These are phyloP conservation scores for Vicia villosa DNA, from an alignment of 306 rosid genomes.

Conservation along the genomic window DNA sequence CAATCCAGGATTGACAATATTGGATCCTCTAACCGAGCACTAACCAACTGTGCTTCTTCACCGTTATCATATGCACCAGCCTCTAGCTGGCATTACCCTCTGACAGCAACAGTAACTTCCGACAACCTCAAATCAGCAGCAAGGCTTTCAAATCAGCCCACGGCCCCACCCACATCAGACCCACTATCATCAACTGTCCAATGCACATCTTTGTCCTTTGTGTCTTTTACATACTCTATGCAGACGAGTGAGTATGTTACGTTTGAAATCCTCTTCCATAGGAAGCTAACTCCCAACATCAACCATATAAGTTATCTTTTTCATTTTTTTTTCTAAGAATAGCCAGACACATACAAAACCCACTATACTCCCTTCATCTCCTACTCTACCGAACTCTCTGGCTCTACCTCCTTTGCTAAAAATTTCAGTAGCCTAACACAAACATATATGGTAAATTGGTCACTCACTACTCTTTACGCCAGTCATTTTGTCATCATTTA, in stretches of 20 bases:
- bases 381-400: too few relatives aligned
- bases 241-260: neutral
- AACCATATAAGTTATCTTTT: neutral
- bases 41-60: slow-evolving; percentile 10
- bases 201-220: neutral
- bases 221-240: neutral
- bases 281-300: neutral
- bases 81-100: slow-evolving; percentile 5
- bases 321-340: neutral
- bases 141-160: neutral
- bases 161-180: neutral
- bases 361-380: neutral
- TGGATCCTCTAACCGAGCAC: neutral
- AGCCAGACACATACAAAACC: neutral
- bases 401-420: too few relatives aligned
- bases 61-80: neutral
- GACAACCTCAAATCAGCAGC: neutral
- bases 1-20: too few relatives aligned
- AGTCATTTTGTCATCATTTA: too few relatives aligned
- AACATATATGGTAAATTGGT: too few relatives aligned
- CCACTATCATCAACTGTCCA: neutral
- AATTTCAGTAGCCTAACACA: too few relatives aligned
- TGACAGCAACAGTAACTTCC: neutral
- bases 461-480: too few relatives aligned
- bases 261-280: neutral